phyloP scores from a whole-genome alignment of 1,284 basidiomycete genomes.

The Paramarasmius palmivorus region DNA sequence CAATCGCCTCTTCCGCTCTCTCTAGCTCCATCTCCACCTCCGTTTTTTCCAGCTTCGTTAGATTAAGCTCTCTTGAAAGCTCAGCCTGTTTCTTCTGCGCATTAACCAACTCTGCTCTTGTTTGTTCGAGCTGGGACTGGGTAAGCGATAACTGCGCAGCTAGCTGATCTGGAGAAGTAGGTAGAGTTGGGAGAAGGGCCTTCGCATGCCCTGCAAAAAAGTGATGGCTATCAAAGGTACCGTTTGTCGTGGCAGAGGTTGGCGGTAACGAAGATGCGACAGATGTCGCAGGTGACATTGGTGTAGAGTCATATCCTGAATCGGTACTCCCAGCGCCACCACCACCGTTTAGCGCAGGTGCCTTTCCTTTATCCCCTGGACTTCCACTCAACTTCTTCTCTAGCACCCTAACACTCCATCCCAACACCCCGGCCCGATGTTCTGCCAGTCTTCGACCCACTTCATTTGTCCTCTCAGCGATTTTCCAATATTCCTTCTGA shows the following conservation, averaged over 20 bases:
- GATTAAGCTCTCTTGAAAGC: slow-evolving; percentile 58
- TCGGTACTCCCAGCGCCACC: slow-evolving; percentile 33
- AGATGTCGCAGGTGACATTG: slow-evolving; percentile 43
- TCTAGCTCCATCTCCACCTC: slow-evolving; percentile 69
- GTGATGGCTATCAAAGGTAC: slow-evolving; percentile 71
- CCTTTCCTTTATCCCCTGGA: slow-evolving; percentile 23
- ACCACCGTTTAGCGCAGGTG: slow-evolving; percentile 13
- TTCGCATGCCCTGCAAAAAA: slow-evolving; percentile 77
- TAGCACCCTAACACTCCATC: slow-evolving; percentile 63
- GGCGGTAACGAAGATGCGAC: no score
- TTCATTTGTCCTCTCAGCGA: slow-evolving; percentile 63
- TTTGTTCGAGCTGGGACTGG: slow-evolving; percentile 61
- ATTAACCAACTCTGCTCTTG: slow-evolving; percentile 52
- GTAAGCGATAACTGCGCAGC: slow-evolving; percentile 44
- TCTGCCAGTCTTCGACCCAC: slow-evolving; percentile 65
- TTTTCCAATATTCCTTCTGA: slow-evolving; percentile 68
- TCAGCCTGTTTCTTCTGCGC: slow-evolving; percentile 64
- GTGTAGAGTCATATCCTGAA: slow-evolving; percentile 55
- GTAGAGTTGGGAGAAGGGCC: slow-evolving; percentile 53
- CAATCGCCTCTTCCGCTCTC: slow-evolving; percentile 61
- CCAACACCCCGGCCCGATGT: slow-evolving; percentile 78
- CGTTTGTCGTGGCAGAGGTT: slow-evolving; percentile 48
- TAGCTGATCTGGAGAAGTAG: slow-evolving; percentile 31
- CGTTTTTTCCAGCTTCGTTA: slow-evolving; percentile 62
- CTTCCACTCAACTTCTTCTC: slow-evolving; percentile 55